phyloP scores from a whole-genome alignment of 768 basidiomycete species.

The Phylloporus sp. region DNA sequence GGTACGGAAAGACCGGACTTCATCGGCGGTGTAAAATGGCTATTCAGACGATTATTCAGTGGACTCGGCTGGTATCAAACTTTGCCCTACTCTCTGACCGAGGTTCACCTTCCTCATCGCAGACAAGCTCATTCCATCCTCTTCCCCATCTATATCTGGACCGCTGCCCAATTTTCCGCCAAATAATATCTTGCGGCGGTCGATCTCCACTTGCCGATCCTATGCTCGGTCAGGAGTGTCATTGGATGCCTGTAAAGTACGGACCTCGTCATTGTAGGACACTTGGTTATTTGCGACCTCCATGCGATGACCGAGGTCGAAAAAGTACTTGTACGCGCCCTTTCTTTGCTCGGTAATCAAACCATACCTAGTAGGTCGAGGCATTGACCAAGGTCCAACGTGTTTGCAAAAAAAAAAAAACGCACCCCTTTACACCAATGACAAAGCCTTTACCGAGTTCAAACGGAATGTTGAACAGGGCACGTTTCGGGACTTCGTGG shows the following conservation, averaged over 20 bases:
- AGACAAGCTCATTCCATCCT: conserved; percentile 37
- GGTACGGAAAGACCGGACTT: conserved; percentile 77
- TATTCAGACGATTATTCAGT: conserved; percentile 27
- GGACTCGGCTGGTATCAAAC: neutral
- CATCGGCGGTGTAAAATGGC: conserved; percentile 85
- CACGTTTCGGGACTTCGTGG: conserved; percentile 78
- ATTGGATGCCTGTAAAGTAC: neutral
- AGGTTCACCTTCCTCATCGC: conserved; percentile 43
- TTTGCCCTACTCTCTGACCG: conserved; percentile 45
- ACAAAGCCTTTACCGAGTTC: conserved; percentile 68
- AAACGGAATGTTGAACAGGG: conserved; percentile 78
- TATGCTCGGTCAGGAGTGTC: conserved; percentile 10
- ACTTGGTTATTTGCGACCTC: conserved; percentile 72
- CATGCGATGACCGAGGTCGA: conserved; percentile 72
- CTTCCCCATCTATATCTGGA: conserved; percentile 27
- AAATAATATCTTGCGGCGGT: conserved; percentile 23
- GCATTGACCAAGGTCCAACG: neutral
- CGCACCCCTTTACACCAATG: conserved; percentile 81
- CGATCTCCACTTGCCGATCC: conserved; percentile 30
- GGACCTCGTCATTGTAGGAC: conserved; percentile 69
- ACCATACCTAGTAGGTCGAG: conserved; percentile 60
- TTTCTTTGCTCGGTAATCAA: conserved; percentile 86
- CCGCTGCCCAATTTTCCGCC: conserved; percentile 37
- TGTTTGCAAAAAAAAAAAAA: conserved; percentile 8
- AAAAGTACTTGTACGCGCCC: conserved; percentile 77